phyloP scores from a whole-genome alignment of 257 asterid species.

The Solanum neorickii region DNA sequence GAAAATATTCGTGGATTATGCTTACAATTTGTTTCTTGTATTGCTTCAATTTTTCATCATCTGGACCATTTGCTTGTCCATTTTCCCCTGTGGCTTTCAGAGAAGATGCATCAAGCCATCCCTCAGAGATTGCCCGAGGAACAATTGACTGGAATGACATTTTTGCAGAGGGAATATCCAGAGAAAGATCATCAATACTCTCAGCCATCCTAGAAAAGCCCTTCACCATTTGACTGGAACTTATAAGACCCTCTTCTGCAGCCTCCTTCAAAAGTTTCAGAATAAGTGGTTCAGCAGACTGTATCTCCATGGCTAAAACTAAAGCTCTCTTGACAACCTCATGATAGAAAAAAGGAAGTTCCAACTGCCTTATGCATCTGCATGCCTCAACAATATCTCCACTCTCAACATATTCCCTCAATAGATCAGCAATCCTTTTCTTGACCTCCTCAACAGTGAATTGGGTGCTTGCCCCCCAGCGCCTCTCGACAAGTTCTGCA shows the following conservation, averaged over 20 bases:
- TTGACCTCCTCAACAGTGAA: slow-evolving; percentile 85
- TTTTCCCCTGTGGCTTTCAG: slow-evolving; percentile 32
- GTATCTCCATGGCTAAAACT: slow-evolving; percentile 72
- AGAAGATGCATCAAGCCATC: slow-evolving; percentile 82
- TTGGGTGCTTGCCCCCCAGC: slow-evolving; percentile 99
- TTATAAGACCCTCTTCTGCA: slow-evolving; percentile 88
- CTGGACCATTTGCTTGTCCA: slow-evolving; percentile 23
- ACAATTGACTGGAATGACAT: slow-evolving; percentile 42
- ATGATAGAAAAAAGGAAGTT: slow-evolving; percentile 90
- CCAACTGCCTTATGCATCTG: slow-evolving; percentile 80
- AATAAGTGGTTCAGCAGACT: slow-evolving; percentile 50
- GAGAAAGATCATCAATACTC: slow-evolving; percentile 92
- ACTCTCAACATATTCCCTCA: slow-evolving; percentile 73
- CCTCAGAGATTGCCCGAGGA: slow-evolving; percentile 70
- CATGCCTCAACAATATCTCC: slow-evolving; percentile 93
- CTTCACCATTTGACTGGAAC: slow-evolving; percentile 89
- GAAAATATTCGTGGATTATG: slow-evolving; percentile 88
- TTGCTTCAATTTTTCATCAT: slow-evolving; percentile 49
- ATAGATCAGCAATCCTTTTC: slow-evolving; percentile 72
- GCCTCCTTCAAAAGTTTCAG: slow-evolving; percentile 68
- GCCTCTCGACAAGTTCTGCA: slow-evolving; percentile 87
- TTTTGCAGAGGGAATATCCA: slow-evolving; percentile 90
- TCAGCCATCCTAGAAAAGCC: slow-evolving; percentile 81
- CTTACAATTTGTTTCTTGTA: slow-evolving; percentile 74
- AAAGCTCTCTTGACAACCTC: slow-evolving; percentile 95